Evolutionary conservation across 106 monocot species (phyloP).

Genomic region (Vanilla planifolia): DNA sequence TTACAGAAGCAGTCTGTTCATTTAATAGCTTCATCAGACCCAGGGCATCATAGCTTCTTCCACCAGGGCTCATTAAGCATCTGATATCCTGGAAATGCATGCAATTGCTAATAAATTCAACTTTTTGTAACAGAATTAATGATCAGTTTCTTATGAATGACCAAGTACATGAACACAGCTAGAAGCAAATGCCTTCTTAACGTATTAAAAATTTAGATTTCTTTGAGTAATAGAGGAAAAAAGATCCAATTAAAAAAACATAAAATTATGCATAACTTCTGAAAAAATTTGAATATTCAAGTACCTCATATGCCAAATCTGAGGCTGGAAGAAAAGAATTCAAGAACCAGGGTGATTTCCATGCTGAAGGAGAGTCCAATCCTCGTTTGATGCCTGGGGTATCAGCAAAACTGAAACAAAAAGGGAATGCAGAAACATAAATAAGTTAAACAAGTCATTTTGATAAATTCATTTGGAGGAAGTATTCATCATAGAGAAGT

Average conservation of each 20-base stretch:
- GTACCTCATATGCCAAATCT: constrained; percentile 38
- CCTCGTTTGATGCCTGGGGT: constrained; percentile 81
- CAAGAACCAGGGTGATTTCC: constrained; percentile 94
- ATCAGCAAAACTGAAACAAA: constrained; percentile 55
- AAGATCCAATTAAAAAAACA: background rate
- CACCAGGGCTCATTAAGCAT: constrained; percentile 43
- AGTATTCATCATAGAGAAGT: no score
- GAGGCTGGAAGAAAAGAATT: constrained; percentile 31
- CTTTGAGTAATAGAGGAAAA: background rate
- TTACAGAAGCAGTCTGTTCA: constrained; percentile 32
- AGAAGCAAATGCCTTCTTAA: no score
- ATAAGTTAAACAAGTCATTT: no score
- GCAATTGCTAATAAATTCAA: background rate
- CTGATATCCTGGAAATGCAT: constrained; percentile 28
- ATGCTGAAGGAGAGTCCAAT: constrained; percentile 87
- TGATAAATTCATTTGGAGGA: no score
- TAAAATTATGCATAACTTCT: background rate
- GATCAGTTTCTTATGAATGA: no score
- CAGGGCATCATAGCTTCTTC: constrained; percentile 41
- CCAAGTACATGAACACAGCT: no score
- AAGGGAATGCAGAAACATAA: no score
- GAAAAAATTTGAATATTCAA: background rate
- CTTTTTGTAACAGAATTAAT: no score
- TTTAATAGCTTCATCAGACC: constrained; percentile 36
- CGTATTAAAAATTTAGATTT: no score